A percentile compares a stretch with the other conserved stretches of the same genome.
Evolutionary conservation across 2,329 filamentous ascomycete genomes (phyloP).

Genomic region (Hypoxylon rubiginosum): DNA sequence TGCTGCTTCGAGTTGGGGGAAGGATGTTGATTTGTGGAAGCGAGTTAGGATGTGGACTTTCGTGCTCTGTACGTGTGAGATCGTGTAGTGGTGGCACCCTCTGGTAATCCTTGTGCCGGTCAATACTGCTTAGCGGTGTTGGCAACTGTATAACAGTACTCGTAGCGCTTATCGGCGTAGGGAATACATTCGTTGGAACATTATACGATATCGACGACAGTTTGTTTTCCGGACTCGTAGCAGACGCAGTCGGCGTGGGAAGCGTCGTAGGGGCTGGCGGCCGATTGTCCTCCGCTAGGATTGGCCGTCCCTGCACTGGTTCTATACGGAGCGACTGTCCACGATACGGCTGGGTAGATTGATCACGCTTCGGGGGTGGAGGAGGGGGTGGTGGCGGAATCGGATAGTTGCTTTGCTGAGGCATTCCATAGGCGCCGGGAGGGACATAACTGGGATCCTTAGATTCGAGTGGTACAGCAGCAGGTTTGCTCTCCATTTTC

Average conservation of each 20-base stretch:
- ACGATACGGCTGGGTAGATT: constrained; percentile 69
- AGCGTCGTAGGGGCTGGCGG: constrained; percentile 71
- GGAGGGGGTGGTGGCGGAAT: constrained; percentile 51
- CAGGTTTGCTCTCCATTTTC: constrained; percentile 78
- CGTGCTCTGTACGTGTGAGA: constrained; percentile 67
- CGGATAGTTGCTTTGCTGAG: constrained; percentile 49
- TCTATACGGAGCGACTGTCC: constrained; percentile 73
- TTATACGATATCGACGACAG: constrained; percentile 70
- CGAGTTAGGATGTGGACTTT: constrained; percentile 65
- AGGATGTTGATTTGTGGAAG: constrained; percentile 71
- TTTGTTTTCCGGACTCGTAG: constrained; percentile 72
- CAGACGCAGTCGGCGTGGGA: constrained; percentile 69
- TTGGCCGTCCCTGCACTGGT: constrained; percentile 69
- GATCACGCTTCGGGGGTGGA: constrained; percentile 63
- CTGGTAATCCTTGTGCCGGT: constrained; percentile 68
- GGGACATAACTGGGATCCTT: constrained; percentile 78
- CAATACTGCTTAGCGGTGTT: constrained; percentile 49
- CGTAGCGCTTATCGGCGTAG: constrained; percentile 73
- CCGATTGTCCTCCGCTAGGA: constrained; percentile 70
- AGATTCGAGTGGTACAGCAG: constrained; percentile 82
- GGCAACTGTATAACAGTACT: constrained; percentile 51
- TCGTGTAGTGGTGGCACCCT: constrained; percentile 73
- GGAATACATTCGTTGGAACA: constrained; percentile 67
- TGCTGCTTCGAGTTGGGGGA: constrained; percentile 64
- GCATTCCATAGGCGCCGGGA: constrained; percentile 73